Evolutionary conservation across 352 stramenopile species (phyloP), one percentile per base, ranked within the genome.

Genomic region (Pythium phragmitis): DNA sequence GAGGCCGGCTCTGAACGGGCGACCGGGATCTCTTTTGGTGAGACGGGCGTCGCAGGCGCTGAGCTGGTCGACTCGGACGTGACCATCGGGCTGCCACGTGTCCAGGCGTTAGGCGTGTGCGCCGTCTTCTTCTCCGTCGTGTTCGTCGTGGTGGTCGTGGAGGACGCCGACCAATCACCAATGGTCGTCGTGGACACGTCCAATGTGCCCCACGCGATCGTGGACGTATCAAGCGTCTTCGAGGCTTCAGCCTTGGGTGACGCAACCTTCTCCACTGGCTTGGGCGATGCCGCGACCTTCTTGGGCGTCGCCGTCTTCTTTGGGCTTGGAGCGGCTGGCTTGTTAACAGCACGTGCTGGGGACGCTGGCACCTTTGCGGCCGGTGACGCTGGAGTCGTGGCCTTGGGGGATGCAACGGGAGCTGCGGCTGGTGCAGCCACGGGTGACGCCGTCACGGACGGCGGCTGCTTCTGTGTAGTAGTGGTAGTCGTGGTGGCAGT

Each of bases 181-280:
- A 93, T 89, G 19, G 72, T 73, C 19, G 82, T 60, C 3, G 77
- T 81, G 48, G 82, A 73, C 8, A 91, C 84, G 68, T 93, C 84
- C 11, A 93, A 62, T 4, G 77, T 76, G 23, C 80, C 82, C 84
- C 84, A 93, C 41, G 69, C 79, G 68, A 90, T 80, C 42, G 63
- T 77, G 13, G 79, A 72, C 19, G 72, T 73, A 48, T 90, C 76
- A 19, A 82, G 54, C 36, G 71, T 80, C 59, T 79, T 77, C 19
- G 48, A 37, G 33, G 53, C 49, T 14, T 62, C 47, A 1, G 57
- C 60, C 66, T 68, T 73, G 39, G 64, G 64, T 37, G 57, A 67
- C 63, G 63, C 57, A 14, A 48, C 39, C 64, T 67, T 67, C 21
- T 69, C 62, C 9, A 33, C 46, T 28, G 62, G 11, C 63, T 72